Conservation (phyloP, 768 basidiomycete genomes). For the Tylopilus sp. region DNA sequence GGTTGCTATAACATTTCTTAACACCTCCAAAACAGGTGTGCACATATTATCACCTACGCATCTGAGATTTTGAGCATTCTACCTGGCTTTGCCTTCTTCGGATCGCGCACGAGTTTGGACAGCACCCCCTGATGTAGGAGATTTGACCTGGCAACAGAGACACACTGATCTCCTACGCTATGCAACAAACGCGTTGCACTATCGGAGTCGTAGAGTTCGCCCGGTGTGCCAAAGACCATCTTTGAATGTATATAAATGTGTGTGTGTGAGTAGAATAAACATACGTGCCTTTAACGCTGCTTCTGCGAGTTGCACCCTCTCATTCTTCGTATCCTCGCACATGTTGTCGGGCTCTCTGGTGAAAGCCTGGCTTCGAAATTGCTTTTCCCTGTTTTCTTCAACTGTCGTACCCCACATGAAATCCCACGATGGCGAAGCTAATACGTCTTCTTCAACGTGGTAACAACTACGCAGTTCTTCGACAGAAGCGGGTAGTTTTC, state of each 20-base stretch:
- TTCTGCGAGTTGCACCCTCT: conserved; percentile 56
- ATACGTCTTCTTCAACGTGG: conserved; percentile 47
- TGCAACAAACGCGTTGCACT: conserved; percentile 55
- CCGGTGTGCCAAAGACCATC: conserved; percentile 77
- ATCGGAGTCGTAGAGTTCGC: conserved; percentile 64
- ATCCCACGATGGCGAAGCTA: conserved; percentile 53
- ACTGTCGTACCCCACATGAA: conserved; percentile 71
- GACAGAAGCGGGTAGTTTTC: conserved; percentile 42
- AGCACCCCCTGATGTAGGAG: conserved; percentile 65
- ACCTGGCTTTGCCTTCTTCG: conserved; percentile 62
- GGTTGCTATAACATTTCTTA: conserved; percentile 47
- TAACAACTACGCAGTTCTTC: conserved; percentile 44
- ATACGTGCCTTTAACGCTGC: conserved; percentile 62
- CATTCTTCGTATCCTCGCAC: conserved; percentile 18
- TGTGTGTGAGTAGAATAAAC: background rate
- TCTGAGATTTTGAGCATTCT: conserved; percentile 77
- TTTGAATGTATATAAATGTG: conserved; percentile 27
- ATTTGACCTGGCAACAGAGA: conserved; percentile 53
- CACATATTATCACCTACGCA: conserved; percentile 34
- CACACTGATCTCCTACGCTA: conserved; percentile 51
- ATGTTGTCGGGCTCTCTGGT: conserved; percentile 38
- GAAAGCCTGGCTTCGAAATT: conserved; percentile 56
- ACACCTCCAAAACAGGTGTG: background rate
- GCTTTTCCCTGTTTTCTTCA: conserved; percentile 75
- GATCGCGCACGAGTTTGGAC: conserved; percentile 63